A percentile compares a stretch with the other conserved stretches of the same genome.
Evolutionary conservation across 257 asterid species (phyloP).

Genomic region (Perilla frutescens): DNA sequence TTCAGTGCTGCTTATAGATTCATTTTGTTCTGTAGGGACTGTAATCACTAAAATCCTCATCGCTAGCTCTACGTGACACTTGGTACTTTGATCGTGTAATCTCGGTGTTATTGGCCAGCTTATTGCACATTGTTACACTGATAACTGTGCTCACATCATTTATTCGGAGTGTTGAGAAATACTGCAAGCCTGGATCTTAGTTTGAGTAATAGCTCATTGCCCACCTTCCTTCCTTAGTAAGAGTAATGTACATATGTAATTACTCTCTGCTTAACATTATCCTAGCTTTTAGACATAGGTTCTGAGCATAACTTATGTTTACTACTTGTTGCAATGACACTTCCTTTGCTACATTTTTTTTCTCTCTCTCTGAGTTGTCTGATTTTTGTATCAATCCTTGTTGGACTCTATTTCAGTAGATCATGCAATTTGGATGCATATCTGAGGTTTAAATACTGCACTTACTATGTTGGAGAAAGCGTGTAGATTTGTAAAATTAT

Average conservation of each 20-base stretch:
- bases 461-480: neutral
- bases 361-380: too few species aligned
- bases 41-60: conserved; percentile 14
- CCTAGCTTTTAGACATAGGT: conserved; percentile 11
- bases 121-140: conserved; percentile 2
- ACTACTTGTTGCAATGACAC: neutral
- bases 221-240: neutral
- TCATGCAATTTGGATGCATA: neutral
- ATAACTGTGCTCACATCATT: too few species aligned
- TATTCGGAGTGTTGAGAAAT: neutral
- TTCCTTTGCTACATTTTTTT: neutral
- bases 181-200: neutral
- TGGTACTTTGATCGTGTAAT: conserved; percentile 13
- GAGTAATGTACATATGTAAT: conserved; percentile 43
- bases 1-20: neutral
- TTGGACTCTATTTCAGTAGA: neutral
- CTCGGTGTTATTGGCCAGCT: conserved; percentile 22
- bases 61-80: neutral
- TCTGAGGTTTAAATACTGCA: too few species aligned
- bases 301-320: conserved; percentile 20
- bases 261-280: conserved; percentile 29
- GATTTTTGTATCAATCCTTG: too few species aligned
- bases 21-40: conserved; percentile 24
- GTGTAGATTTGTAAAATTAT: neutral
- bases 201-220: conserved; percentile 33